Evolutionary conservation across 805 yeast species (phyloP), one percentile per base, ranked within the genome.

Genomic region (Saturnispora ahearnii): DNA sequence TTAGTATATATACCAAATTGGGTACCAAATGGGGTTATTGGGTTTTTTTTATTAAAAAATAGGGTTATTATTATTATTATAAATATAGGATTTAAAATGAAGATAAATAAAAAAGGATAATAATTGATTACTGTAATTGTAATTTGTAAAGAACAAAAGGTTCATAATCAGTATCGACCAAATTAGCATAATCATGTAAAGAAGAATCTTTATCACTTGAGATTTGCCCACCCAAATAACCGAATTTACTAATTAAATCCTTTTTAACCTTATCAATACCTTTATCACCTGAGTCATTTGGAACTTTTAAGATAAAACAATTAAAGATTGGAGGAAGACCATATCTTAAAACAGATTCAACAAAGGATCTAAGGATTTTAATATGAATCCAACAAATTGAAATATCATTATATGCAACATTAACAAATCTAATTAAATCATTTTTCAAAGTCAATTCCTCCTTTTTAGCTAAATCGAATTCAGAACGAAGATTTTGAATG

Each of bases 321-420:
- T 79, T 77, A 66, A 91, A 93, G 59, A 84, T 84, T 30, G 98
- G 97, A 33, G 99, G 99, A 56, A 93, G 77, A 0, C 99, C 99
- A 66, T 93, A 93, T 68, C 99, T 82, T 65, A 93, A 76, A 13
- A 93, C 96, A 46, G 89, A 78, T 70, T 93, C 99, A 36, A 91
- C 96, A 67, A 85, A 93, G 18, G 87, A 76, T 58, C 97, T 81
- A 48, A 93, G 74, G 4, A 87, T 80, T 68, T 89, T 89, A 58
- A 93, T 78, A 67, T 93, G 99, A 62, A 87, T 74, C 96, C 96
- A 89, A 56, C 84, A 80, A 57, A 87, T 74, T 54, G 86, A 73
- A 46, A 90, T 80, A 61, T 93, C 98, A 24, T 85, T 75, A 65
- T 84, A 93, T n/a, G 98, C 95, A 22, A 96, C 82, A 59, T 81